phyloP scores from a whole-genome alignment of 352 stramenopile species.

The Pythium sp. region DNA sequence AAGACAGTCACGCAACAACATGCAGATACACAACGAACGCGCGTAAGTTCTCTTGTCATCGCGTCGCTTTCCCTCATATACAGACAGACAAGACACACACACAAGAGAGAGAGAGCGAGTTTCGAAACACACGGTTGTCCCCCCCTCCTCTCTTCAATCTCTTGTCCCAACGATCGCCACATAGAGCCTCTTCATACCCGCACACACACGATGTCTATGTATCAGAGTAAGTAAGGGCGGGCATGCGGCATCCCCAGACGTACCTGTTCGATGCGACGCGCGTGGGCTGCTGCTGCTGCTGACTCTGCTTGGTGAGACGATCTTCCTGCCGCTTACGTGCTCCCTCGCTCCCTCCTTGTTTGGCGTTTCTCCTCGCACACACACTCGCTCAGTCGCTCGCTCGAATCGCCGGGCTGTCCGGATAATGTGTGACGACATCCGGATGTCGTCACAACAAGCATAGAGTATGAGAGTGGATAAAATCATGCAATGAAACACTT shows the following conservation, averaged over 20 bases:
- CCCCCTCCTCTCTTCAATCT: constrained; percentile 2
- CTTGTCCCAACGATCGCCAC: constrained; percentile 7
- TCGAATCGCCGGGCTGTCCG: neutral
- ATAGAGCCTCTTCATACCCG: neutral
- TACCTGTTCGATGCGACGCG: constrained; percentile 1
- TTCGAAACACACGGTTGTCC: constrained; percentile 1
- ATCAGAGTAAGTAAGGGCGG: neutral
- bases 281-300: constrained; percentile 8
- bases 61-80: constrained; percentile 5
- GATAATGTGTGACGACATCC: neutral
- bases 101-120: constrained; percentile 18
- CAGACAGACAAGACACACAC: constrained; percentile 14
- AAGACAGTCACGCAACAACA: neutral
- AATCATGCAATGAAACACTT: neutral
- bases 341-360: neutral
- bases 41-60: constrained; percentile 14
- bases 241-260: neutral
- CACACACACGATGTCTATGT: constrained; percentile 11
- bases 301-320: constrained; percentile 2
- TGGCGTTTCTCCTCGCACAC: constrained; percentile 13
- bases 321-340: constrained; percentile 10
- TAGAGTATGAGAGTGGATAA: neutral
- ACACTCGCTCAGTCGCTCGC: constrained; percentile 2
- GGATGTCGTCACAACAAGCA: constrained; percentile 1
- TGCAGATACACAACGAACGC: neutral